Conservation (phyloP, 2,329 filamentous ascomycete species). For the Monilinia fructigena region DNA sequence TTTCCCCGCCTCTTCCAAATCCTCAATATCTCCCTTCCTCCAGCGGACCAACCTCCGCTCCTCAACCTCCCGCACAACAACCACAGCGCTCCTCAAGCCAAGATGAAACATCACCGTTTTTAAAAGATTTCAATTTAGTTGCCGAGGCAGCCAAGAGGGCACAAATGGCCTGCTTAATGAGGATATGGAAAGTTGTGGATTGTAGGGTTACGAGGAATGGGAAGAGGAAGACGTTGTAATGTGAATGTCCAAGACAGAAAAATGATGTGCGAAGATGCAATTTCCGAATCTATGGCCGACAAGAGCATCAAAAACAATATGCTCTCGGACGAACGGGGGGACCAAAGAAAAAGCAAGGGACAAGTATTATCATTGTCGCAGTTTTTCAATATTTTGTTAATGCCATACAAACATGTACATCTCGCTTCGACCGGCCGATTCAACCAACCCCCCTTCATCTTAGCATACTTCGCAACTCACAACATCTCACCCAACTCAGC, state of each 20-base stretch:
- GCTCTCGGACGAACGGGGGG: too few species aligned
- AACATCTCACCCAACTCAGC: neutral
- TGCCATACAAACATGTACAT: neutral
- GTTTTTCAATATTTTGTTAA: too few species aligned
- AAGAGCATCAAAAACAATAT: too few species aligned
- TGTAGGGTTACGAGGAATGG: slow-evolving; percentile 12
- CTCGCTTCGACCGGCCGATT: neutral
- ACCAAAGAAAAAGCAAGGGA: neutral
- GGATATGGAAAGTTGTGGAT: slow-evolving; percentile 67
- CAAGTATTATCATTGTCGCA: too few species aligned
- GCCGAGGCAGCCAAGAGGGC: slow-evolving; percentile 92
- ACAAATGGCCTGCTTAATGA: slow-evolving; percentile 83
- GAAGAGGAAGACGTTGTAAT: neutral
- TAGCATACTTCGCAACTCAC: neutral
- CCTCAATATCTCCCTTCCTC: slow-evolving; percentile 20
- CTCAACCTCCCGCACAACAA: slow-evolving; percentile 26
- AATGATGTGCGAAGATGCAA: too few species aligned
- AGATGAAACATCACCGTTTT: slow-evolving; percentile 59
- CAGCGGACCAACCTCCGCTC: slow-evolving; percentile 26
- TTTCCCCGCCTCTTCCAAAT: slow-evolving; percentile 30
- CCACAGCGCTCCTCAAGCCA: slow-evolving; percentile 37
- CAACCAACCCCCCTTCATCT: neutral
- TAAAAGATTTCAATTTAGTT: slow-evolving; percentile 79
- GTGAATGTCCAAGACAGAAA: neutral
- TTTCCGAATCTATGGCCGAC: too few species aligned